These are phyloP conservation scores for Albizia julibrissin DNA, from an alignment of 306 rosid species.

Conservation along the genomic window DNA sequence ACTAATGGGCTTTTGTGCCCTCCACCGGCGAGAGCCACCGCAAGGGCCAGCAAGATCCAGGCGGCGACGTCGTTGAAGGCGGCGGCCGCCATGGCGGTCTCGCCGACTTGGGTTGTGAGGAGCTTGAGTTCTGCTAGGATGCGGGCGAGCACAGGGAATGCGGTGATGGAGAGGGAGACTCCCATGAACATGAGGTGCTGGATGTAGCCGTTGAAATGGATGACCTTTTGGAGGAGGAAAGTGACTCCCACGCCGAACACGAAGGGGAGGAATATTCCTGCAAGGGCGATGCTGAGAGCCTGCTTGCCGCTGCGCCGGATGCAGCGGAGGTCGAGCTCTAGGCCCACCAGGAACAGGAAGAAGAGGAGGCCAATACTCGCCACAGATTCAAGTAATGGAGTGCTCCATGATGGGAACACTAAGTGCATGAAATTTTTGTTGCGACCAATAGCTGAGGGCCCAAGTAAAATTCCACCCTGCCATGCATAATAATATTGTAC, in stretches of 20 bases:
- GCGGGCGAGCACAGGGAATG: conserved; percentile 86
- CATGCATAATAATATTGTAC: neutral
- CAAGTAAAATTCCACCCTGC: conserved; percentile 79
- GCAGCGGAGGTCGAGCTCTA: conserved; percentile 63
- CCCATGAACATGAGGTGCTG: conserved; percentile 71
- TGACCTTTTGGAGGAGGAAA: conserved; percentile 47
- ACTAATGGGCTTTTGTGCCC: neutral
- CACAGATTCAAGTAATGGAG: conserved; percentile 63
- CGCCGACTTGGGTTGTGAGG: conserved; percentile 64
- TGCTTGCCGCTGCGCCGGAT: conserved; percentile 58
- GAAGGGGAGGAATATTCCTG: conserved; percentile 74
- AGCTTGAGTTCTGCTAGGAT: conserved; percentile 83
- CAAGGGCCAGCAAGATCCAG: conserved; percentile 76
- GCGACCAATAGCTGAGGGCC: conserved; percentile 74
- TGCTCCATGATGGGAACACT: conserved; percentile 74
- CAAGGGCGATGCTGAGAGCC: conserved; percentile 64
- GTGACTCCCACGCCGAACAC: conserved; percentile 60
- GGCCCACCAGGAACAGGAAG: conserved; percentile 75
- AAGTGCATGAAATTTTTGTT: conserved; percentile 47
- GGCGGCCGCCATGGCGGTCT: conserved; percentile 86
- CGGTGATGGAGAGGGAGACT: conserved; percentile 79
- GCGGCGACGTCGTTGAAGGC: conserved; percentile 87
- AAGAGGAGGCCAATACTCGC: conserved; percentile 76
- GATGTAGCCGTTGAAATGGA: conserved; percentile 45
- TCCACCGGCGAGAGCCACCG: conserved; percentile 50